These are phyloP conservation scores for Tripterygium wilfordii DNA, from an alignment of 177 flowering plant genomes.

Conservation along the genomic window DNA sequence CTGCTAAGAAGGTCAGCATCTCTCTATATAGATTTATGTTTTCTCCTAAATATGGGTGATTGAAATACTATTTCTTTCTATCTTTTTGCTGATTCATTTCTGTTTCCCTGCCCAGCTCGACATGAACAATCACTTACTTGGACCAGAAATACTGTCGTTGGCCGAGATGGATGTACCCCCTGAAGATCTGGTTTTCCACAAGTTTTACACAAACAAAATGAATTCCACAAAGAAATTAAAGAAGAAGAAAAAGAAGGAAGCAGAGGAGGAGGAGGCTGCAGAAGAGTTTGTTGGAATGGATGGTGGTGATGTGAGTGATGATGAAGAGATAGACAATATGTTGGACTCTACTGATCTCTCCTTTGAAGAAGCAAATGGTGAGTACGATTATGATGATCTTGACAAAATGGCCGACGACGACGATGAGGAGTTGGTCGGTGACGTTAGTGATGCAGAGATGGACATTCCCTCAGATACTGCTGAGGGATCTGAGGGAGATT, in stretches of 20 bases:
- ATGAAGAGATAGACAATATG: conserved; percentile 78
- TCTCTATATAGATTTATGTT: background rate
- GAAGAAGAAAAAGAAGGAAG: conserved; percentile 75
- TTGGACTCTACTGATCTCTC: conserved; percentile 41
- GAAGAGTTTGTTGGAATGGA: conserved; percentile 46
- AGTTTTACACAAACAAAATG: conserved; percentile 78
- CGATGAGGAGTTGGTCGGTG: conserved; percentile 75
- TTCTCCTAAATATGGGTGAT: background rate
- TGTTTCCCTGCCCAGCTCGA: conserved; percentile 55
- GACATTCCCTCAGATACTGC: conserved; percentile 35
- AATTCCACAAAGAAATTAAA: conserved; percentile 60
- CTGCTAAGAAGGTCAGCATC: conserved; percentile 71
- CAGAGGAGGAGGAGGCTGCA: conserved; percentile 53
- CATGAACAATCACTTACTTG: conserved; percentile 60
- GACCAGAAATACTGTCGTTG: conserved; percentile 73
- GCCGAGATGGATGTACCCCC: conserved; percentile 88
- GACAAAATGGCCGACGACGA: conserved; percentile 64
- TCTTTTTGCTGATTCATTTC: conserved; percentile 4
- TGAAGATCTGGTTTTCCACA: conserved; percentile 94
- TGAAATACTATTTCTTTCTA: background rate
- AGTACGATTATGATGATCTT: conserved; percentile 78
- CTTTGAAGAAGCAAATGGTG: conserved; percentile 49
- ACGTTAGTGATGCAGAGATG: conserved; percentile 57
- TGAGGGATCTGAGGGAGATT: conserved; percentile 36
- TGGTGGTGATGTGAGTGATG: conserved; percentile 66